Evolutionary conservation across 2,329 filamentous ascomycete species (phyloP).

Genomic region (Plectosphaerella cucumerina): DNA sequence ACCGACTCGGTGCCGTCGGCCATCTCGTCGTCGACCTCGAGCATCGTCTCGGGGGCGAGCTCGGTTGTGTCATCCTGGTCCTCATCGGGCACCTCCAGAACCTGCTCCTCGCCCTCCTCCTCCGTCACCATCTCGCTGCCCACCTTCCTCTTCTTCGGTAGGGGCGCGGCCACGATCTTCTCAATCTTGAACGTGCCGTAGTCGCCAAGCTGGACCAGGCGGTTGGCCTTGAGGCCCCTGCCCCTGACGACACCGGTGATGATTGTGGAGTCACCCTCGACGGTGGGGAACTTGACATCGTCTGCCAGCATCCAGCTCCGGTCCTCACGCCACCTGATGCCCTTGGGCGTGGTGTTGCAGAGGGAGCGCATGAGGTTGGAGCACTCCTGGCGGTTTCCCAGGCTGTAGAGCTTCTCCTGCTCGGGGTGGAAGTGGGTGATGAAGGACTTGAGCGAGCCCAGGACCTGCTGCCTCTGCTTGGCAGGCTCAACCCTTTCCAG

Average conservation of each 20-base stretch:
- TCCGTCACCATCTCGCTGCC: conserved; percentile 66
- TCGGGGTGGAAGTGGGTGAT: conserved; percentile 93
- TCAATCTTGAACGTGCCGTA: conserved; percentile 94
- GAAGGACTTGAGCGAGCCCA: conserved; percentile 83
- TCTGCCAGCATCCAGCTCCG: conserved; percentile 94
- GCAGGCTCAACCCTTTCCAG: conserved; percentile 73
- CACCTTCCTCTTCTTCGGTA: conserved; percentile 55
- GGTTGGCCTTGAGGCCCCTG: conserved; percentile 81
- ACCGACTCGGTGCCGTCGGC: conserved; percentile 35
- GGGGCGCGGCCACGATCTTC: conserved; percentile 75
- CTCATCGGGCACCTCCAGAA: conserved; percentile 68
- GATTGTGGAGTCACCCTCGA: conserved; percentile 58
- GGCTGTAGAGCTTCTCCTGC: conserved; percentile 83
- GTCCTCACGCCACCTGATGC: conserved; percentile 91
- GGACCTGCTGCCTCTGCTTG: conserved; percentile 72
- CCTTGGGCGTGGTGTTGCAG: conserved; percentile 89
- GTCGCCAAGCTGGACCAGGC: conserved; percentile 85
- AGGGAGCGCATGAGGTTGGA: conserved; percentile 86
- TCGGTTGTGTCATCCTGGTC: conserved; percentile 81
- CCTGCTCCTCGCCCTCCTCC: conserved; percentile 44
- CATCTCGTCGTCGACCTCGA: conserved; percentile 53
- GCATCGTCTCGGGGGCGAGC: conserved; percentile 79
- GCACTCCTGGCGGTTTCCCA: conserved; percentile 87
- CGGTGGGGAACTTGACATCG: conserved; percentile 66
- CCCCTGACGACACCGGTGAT: conserved; percentile 85